Conservation (phyloP, 1,284 basidiomycete species). For the Sutorius eximius region DNA sequence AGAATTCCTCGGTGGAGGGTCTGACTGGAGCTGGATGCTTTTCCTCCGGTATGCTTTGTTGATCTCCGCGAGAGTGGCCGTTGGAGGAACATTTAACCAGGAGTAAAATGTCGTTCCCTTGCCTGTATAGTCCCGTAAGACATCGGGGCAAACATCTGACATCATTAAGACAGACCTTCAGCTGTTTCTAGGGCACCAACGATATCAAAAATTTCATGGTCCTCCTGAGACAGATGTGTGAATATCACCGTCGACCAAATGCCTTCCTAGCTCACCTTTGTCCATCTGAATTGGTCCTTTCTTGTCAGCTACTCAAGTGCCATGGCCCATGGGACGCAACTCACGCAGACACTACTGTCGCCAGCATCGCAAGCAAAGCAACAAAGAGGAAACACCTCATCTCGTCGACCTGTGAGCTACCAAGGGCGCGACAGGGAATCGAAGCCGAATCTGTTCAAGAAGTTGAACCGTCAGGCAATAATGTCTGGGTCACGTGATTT, state of each 20-base stretch:
- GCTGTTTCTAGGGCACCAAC: conserved; percentile 78
- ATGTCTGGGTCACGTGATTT: conserved; percentile 20
- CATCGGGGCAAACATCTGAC: neutral
- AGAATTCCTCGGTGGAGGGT: neutral
- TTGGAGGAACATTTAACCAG: conserved; percentile 72
- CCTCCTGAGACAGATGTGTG: conserved; percentile 54
- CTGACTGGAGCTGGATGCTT: conserved; percentile 85
- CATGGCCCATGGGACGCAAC: conserved; percentile 23
- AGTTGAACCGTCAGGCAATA: no score
- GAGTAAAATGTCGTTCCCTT: conserved; percentile 91
- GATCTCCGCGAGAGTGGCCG: conserved; percentile 73
- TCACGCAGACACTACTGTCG: conserved; percentile 48
- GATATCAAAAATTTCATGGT: conserved; percentile 96
- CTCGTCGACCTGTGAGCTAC: neutral
- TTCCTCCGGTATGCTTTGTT: conserved; percentile 87
- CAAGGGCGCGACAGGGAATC: neutral
- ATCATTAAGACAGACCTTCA: conserved; percentile 57
- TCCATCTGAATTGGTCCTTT: conserved; percentile 50
- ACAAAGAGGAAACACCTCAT: conserved; percentile 46
- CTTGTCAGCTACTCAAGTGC: conserved; percentile 3
- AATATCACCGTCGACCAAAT: conserved; percentile 5
- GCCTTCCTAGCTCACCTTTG: conserved; percentile 42
- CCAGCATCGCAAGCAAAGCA: conserved; percentile 44
- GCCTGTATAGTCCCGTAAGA: conserved; percentile 40
- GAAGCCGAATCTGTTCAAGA: neutral